Evolutionary conservation across 768 basidiomycete species (phyloP), one percentile per base, ranked within the genome.

Genomic region (Hortiboletus campestris): DNA sequence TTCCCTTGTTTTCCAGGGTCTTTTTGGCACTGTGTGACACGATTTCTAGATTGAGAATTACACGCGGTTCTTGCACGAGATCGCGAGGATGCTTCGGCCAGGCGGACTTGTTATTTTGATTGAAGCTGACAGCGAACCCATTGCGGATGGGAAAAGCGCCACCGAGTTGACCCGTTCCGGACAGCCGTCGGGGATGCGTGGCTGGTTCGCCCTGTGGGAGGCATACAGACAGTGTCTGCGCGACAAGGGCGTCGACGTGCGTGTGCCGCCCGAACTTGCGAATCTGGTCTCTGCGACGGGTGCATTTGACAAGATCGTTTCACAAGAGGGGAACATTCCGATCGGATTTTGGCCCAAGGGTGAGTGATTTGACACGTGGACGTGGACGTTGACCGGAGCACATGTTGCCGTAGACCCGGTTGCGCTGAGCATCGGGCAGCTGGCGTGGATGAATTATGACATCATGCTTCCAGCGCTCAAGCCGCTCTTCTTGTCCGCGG

Each of bases 361-460:
- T 83, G 55, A 53, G 70, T 55, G 36, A 6, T 29, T 46, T 46
- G 47, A 19, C 29, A 46, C 51, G 57, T 56, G 52, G 32, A n/a
- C 32, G 42, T 56, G 53, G 35, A 35, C n/a, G 52, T 20, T 51
- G 43, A 67, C 51, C 40, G 35, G 46, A 58, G 16, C 51, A 36
- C 44, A 34, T 20, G 51, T 63, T 48, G 42, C 46, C 55, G 19
- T 46, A 88, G 86, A 88, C 68, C 75, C 77, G 9, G 72, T 79
- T 49, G 75, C 80, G 35, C 76, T 88, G 35, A 86, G 84, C 22
- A 79, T 86, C 46, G 86, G 85, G 8, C 85, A 88, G 62, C 70
- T 88, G 20, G 84, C 85, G 39, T 88, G 87, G 87, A 82, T 88
- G 83, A 81, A 83, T 57, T 83, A 82, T 61, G 87, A 88, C 59